phyloP scores from a whole-genome alignment of 352 stramenopile species.

The Phytophthora cactorum region DNA sequence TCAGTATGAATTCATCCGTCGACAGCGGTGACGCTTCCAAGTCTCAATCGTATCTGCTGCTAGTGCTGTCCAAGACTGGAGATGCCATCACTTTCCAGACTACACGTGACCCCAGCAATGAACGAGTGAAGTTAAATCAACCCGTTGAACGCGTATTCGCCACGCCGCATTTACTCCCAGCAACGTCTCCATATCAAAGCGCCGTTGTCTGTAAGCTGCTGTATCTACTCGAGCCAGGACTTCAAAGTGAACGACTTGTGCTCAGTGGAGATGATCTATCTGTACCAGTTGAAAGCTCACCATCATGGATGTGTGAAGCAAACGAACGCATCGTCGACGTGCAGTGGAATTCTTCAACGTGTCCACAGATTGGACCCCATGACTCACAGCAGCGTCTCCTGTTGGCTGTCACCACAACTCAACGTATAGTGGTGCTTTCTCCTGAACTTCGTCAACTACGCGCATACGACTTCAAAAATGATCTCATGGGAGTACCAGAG shows the following conservation, averaged over 20 bases:
- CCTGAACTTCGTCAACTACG: conserved; percentile 41
- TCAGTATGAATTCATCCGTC: conserved; percentile 32
- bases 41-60: conserved; percentile 39
- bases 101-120: conserved; percentile 45
- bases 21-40: conserved; percentile 21
- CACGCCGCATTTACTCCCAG: conserved; percentile 48
- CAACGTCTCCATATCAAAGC: conserved; percentile 34
- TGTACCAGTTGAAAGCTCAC: conserved; percentile 30
- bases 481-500: conserved; percentile 46
- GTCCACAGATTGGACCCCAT: conserved; percentile 20
- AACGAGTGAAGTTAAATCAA: conserved; percentile 47
- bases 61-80: conserved; percentile 60
- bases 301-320: conserved; percentile 37
- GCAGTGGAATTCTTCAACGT: conserved; percentile 53
- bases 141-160: conserved; percentile 59
- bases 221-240: conserved; percentile 37
- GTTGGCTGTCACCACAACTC: conserved; percentile 61
- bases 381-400: conserved; percentile 32
- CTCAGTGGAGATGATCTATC: conserved; percentile 61
- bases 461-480: conserved; percentile 39
- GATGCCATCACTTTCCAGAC: conserved; percentile 59
- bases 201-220: conserved; percentile 51
- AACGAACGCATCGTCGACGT: conserved; percentile 61
- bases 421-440: conserved; percentile 65
- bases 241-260: conserved; percentile 40